Base-by-base conservation (phyloP, 306 rosid species). In the Dalbergia cochinchinensis region DNA sequence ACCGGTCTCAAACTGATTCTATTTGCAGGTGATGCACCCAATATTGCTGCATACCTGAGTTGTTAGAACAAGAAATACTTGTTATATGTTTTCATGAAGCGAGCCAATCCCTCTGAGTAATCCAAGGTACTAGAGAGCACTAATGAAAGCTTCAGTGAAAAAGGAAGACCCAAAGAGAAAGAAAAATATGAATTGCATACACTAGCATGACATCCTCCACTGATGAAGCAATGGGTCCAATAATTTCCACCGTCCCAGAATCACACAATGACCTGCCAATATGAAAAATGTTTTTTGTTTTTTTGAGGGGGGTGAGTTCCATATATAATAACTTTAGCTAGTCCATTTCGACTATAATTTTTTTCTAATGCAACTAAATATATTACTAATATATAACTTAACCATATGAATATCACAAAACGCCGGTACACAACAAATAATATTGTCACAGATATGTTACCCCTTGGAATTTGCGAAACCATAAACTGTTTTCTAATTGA, bases 141-240 rank as follows among this genome's bases (percentile, higher is more conserved):
- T 59, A 74, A 64, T 16, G 59, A n/a, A 69, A 76, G 78, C 76
- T 47, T 50, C 7, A 8, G 51, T 72, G 12, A 80, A 71, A 76
- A 71, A 19, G 20, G 11, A 51, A 31, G 26, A 41, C 53, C 26
- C 6, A 69, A 54, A 53, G 15, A 61, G 50, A 62, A 35, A 5
- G 54, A 48, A 51, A 82, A 65, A 73, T 55, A 83, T 53, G 86
- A 79, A 67, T 50, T 31, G 80, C 92, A 77, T 88, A 94, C 97
- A 94, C 97, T 84, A 94, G 94, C 89, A 94, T 86, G 83, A 76
- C 83, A 85, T 94, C 99, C 84, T 94, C 99, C 85, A 94, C 92
- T 3, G 97, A 58, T 42, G 99, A 90, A 18, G 99, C 92, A 79
- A 94, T 88, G 67, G 99, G 99, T 76, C 99, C 99, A 80, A 94